A percentile compares a stretch with the other conserved stretches of the same genome.
These are phyloP conservation scores for Canna indica DNA, from an alignment of 176 grass and related monocot genomes.

Conservation along the genomic window DNA sequence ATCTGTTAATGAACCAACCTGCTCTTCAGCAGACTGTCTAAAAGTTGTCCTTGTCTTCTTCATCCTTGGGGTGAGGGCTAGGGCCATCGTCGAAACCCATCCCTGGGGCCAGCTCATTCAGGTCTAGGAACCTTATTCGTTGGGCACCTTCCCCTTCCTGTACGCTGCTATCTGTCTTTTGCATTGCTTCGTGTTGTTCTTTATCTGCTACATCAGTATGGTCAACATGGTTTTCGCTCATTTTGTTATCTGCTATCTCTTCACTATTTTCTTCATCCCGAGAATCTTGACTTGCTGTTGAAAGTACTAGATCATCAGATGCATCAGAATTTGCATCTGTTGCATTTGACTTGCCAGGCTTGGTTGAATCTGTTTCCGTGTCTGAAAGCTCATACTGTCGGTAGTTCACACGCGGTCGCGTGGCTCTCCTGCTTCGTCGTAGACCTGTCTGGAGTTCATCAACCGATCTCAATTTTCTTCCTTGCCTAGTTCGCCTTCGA, in stretches of 20 bases:
- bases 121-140: slow-evolving; percentile 44
- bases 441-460: slow-evolving; percentile 55
- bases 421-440: slow-evolving; percentile 61
- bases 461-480: slow-evolving; percentile 32
- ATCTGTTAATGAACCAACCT: not conserved
- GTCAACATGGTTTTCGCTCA: slow-evolving; percentile 29
- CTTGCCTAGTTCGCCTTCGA: slow-evolving; percentile 27
- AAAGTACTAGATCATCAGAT: slow-evolving; percentile 25
- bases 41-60: slow-evolving; percentile 36
- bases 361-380: slow-evolving; percentile 35
- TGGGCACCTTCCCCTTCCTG: slow-evolving; percentile 21
- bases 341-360: slow-evolving; percentile 26
- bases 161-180: slow-evolving; percentile 27
- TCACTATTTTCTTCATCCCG: slow-evolving; percentile 52
- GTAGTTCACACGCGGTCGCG: slow-evolving; percentile 47
- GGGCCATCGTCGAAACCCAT: slow-evolving; percentile 36
- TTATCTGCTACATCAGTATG: slow-evolving; percentile 36
- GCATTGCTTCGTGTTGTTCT: slow-evolving; percentile 13
- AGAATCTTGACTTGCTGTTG: slow-evolving; percentile 54
- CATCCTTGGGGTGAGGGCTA: slow-evolving; percentile 25
- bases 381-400: slow-evolving; percentile 45
- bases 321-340: slow-evolving; percentile 44
- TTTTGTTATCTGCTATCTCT: slow-evolving; percentile 21
- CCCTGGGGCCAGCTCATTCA: slow-evolving; percentile 53
- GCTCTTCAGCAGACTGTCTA: not conserved